Evolutionary conservation across 129 eudicot genomes (phyloP).

Genomic region (Pittosporum tobira): DNA sequence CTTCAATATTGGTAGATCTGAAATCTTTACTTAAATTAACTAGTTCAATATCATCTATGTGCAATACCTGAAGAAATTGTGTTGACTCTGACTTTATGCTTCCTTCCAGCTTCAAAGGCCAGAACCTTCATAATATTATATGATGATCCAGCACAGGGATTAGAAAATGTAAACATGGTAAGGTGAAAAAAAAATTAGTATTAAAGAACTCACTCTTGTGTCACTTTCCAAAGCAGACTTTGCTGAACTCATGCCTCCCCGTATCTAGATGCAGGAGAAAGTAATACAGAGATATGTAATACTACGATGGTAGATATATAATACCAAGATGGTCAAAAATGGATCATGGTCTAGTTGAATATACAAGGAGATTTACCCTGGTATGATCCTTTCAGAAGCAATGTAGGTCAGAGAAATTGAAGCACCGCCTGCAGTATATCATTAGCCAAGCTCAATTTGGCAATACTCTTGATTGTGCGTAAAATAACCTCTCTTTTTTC

Average conservation of each 20-base stretch:
- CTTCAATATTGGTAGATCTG: neutral
- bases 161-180: neutral
- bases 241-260: conserved; percentile 99
- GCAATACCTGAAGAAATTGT: conserved; percentile 77
- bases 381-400: conserved; percentile 87
- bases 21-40: neutral
- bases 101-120: conserved; percentile 97
- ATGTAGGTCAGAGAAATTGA: conserved; percentile 82
- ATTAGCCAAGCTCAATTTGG: neutral
- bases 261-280: conserved; percentile 37
- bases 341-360: conserved; percentile 1
- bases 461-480: neutral
- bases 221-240: conserved; percentile 95
- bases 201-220: conserved; percentile 39
- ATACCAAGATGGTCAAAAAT: neutral
- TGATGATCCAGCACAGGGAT: conserved; percentile 6
- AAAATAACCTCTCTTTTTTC: neutral
- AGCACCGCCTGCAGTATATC: conserved; percentile 63
- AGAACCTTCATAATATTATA: conserved; percentile 39
- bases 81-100: conserved; percentile 70
- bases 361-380: conserved; percentile 46
- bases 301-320: neutral
- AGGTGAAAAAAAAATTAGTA: neutral
- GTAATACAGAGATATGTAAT: neutral
- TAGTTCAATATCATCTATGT: neutral